Conservation (phyloP, 257 asterid genomes). For the Solanum stenotomum region DNA sequence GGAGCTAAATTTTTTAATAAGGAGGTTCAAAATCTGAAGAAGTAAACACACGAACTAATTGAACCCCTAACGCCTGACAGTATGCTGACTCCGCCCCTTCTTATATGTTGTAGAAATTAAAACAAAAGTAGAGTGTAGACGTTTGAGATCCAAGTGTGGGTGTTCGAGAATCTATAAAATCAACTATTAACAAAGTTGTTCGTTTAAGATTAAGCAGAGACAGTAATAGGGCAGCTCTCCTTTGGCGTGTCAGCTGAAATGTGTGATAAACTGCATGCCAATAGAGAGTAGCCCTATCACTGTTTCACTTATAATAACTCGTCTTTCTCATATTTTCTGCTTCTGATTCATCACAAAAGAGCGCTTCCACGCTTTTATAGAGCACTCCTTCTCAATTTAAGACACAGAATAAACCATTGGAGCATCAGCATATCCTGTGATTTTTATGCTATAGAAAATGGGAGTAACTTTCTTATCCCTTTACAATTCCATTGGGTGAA, state of each 20-base stretch:
- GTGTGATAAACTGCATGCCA: slow-evolving; percentile 23
- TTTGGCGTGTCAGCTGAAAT: slow-evolving; percentile 32
- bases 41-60: too few species aligned
- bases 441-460: neutral
- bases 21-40: too few species aligned
- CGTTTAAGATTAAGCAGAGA: slow-evolving; percentile 19
- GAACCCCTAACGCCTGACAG: too few species aligned
- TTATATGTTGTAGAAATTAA: neutral
- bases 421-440: slow-evolving; percentile 31
- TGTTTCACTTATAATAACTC: slow-evolving; percentile 21
- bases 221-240: slow-evolving; percentile 66
- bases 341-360: neutral
- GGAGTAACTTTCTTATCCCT: slow-evolving; percentile 15
- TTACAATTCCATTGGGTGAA: neutral
- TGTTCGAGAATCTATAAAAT: neutral
- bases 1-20: too few species aligned
- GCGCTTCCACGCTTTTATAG: neutral
- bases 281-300: slow-evolving; percentile 39
- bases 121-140: neutral
- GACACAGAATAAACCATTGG: slow-evolving; percentile 21
- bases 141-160: neutral
- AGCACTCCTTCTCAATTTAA: neutral
- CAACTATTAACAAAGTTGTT: too few species aligned
- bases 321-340: neutral
- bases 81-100: neutral